phyloP scores from a whole-genome alignment of 2,329 filamentous ascomycete species.

The Colletotrichum sp. region DNA sequence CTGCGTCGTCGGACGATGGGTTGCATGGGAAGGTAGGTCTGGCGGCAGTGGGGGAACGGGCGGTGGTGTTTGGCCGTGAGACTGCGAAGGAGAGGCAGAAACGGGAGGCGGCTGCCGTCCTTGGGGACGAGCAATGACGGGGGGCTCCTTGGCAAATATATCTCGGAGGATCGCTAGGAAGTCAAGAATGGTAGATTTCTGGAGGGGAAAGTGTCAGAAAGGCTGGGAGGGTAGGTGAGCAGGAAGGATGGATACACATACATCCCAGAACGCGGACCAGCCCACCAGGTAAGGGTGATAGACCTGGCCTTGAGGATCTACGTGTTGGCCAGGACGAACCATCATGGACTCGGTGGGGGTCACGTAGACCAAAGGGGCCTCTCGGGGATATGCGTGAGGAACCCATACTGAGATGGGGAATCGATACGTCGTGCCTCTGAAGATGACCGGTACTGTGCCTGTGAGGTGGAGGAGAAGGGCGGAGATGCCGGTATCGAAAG shows the following conservation, averaged over 20 bases:
- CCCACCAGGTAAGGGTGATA: conserved; percentile 95
- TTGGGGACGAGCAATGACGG: conserved; percentile 77
- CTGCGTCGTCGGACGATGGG: conserved; percentile 32
- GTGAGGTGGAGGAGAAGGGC: conserved; percentile 85
- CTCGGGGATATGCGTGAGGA: conserved; percentile 86
- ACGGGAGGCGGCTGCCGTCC: conserved; percentile 42
- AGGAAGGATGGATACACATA: conserved; percentile 52
- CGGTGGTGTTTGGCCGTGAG: conserved; percentile 56
- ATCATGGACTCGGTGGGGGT: conserved; percentile 88
- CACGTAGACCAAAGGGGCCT: conserved; percentile 87
- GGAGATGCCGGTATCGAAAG: conserved; percentile 86
- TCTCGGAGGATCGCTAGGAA: conserved; percentile 83
- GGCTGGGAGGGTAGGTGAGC: background rate
- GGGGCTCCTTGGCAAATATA: conserved; percentile 93
- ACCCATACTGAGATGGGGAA: conserved; percentile 95
- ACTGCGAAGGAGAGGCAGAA: conserved; percentile 34
- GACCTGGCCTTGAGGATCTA: conserved; percentile 89
- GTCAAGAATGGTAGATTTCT: conserved; percentile 85
- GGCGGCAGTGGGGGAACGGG: conserved; percentile 76
- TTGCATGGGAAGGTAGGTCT: conserved; percentile 57
- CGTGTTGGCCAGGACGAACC: conserved; percentile 91
- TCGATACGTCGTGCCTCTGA: conserved; percentile 86
- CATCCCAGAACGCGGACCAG: conserved; percentile 91
- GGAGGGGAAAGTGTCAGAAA: conserved; percentile 14
- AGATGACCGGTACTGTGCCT: conserved; percentile 89